phyloP scores from a whole-genome alignment of 495 filamentous ascomycete genomes.

The Aspergillus ostianus region DNA sequence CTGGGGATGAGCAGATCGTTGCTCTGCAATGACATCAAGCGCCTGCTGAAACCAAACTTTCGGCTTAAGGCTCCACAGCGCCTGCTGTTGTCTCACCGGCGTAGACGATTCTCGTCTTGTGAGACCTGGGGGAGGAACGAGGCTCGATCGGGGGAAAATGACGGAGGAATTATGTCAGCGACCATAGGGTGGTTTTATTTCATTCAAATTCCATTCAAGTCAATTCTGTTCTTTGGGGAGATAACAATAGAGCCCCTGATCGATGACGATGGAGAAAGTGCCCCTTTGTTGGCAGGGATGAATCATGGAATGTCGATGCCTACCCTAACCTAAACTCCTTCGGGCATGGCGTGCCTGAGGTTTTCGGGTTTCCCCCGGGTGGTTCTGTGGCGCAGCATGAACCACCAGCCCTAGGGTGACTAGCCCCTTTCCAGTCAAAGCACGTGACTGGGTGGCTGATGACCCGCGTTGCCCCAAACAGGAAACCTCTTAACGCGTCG shows the following conservation, averaged over 20 bases:
- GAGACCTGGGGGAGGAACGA: neutral
- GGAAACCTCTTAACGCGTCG: conserved; percentile 44
- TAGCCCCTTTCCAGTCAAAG: neutral
- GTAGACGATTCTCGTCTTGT: neutral
- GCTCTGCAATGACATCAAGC: conserved; percentile 43
- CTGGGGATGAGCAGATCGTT: conserved; percentile 25
- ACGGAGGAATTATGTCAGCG: no score
- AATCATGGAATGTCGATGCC: neutral
- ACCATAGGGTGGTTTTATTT: no score
- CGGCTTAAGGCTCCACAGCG: conserved; percentile 8
- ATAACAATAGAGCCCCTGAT: neutral
- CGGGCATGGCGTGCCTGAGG: neutral
- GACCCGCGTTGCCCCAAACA: conserved; percentile 27
- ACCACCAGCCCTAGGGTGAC: neutral
- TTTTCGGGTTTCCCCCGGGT: no score
- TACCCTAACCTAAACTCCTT: neutral
- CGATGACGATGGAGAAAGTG: neutral
- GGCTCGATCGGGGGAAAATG: neutral
- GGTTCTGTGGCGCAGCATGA: neutral
- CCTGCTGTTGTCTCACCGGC: conserved; percentile 15
- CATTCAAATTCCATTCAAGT: no score
- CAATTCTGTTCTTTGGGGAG: neutral
- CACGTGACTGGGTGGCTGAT: conserved; percentile 17
- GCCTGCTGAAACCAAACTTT: conserved; percentile 35
- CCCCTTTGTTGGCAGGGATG: neutral